phyloP scores from a whole-genome alignment of 1,284 basidiomycete genomes.

The Malassezia pachydermatis region DNA sequence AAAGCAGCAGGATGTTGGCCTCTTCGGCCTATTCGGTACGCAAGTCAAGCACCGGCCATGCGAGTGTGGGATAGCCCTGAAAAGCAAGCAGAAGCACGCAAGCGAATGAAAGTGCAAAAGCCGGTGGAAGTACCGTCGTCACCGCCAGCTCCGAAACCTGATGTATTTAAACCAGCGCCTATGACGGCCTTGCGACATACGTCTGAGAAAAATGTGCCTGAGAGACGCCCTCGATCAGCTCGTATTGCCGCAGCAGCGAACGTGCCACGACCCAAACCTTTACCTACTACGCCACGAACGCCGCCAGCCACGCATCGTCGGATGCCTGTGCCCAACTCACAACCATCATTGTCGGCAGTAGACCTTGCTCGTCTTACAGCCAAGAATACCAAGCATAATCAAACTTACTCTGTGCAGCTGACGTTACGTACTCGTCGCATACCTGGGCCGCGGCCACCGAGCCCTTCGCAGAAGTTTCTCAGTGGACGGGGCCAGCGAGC shows the following conservation, averaged over 20 bases:
- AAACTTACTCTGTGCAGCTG: constrained; percentile 10
- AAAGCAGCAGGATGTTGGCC: not conserved
- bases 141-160: too few species aligned
- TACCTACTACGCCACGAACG: not conserved
- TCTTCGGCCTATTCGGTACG: constrained; percentile 5
- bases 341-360: constrained; percentile 6
- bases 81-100: too few species aligned
- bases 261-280: too few species aligned
- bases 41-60: constrained; percentile 7
- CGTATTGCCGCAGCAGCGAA: too few species aligned
- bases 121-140: too few species aligned
- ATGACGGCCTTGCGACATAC: too few species aligned
- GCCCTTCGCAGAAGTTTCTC: constrained; percentile 11
- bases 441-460: constrained; percentile 10
- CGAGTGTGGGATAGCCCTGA: constrained; percentile 16
- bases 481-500: constrained; percentile 1
- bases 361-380: constrained; percentile 11
- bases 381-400: constrained; percentile 11
- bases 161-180: too few species aligned
- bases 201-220: too few species aligned
- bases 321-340: too few species aligned
- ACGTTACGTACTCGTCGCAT: constrained; percentile 4
- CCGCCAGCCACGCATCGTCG: not conserved
- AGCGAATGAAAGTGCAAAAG: too few species aligned
- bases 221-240: too few species aligned